A percentile compares a stretch with the other conserved stretches of the same genome.
Conservation (phyloP, 2,329 filamentous ascomycete genomes). For the Pseudocercospora musae region DNA sequence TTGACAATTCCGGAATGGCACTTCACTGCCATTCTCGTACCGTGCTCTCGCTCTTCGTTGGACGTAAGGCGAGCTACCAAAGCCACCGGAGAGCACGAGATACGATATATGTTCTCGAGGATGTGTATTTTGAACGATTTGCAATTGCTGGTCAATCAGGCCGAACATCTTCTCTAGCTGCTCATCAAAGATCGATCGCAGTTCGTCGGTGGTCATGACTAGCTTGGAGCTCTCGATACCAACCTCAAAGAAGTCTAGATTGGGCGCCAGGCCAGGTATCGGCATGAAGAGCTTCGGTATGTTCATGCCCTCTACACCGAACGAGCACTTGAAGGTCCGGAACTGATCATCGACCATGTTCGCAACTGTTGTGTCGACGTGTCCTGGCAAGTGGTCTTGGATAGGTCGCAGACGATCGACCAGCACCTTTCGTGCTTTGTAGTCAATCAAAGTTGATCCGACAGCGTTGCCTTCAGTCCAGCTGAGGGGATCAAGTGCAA, state of each 20-base stretch:
- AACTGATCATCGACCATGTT: constrained; percentile 42
- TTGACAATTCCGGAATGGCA: background rate
- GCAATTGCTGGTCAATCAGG: constrained; percentile 37
- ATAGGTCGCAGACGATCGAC: background rate
- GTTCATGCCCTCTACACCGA: constrained; percentile 31
- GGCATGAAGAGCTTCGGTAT: constrained; percentile 13
- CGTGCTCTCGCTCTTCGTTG: constrained; percentile 35
- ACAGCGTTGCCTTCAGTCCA: constrained; percentile 36
- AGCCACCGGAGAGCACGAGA: constrained; percentile 43
- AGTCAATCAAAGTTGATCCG: constrained; percentile 42
- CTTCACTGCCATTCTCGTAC: constrained; percentile 29
- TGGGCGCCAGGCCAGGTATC: constrained; percentile 34
- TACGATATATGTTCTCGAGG: constrained; percentile 33
- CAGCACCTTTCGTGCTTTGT: constrained; percentile 31
- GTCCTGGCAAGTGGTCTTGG: background rate
- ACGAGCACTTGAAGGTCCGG: constrained; percentile 42
- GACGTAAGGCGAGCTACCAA: constrained; percentile 44
- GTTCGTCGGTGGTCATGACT: constrained; percentile 24
- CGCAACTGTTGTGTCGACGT: constrained; percentile 2
- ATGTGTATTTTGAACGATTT: constrained; percentile 30
- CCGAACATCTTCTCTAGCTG: constrained; percentile 37
- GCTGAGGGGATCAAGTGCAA: constrained; percentile 5
- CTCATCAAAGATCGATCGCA: constrained; percentile 36
- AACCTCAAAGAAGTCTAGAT: constrained; percentile 34
- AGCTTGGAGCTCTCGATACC: constrained; percentile 37